Conservation (phyloP, 768 basidiomycete genomes). For the Boletus tomentosulus region DNA sequence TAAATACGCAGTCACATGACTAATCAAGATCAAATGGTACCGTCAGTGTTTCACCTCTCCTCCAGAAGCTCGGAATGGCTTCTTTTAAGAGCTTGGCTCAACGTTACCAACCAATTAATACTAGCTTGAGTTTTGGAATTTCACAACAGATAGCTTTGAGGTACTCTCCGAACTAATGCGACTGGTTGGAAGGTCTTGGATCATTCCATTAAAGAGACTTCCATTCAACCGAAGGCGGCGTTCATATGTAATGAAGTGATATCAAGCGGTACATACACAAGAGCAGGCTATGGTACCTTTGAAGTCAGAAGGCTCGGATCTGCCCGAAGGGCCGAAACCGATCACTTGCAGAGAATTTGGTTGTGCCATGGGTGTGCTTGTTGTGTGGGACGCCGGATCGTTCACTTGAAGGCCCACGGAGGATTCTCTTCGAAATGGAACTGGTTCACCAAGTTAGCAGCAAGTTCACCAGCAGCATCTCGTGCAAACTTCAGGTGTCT, state of each 20-base stretch:
- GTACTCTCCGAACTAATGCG: not conserved
- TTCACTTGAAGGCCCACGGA: not conserved
- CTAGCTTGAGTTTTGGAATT: not conserved
- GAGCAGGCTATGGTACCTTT: not conserved
- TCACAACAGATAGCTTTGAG: constrained; percentile 1
- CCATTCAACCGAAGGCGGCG: constrained; percentile 18
- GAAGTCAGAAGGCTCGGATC: constrained; percentile 1
- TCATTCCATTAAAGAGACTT: constrained; percentile 7
- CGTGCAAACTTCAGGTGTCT: not conserved
- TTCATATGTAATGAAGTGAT: constrained; percentile 13
- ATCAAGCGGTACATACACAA: not conserved
- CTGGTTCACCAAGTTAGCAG: not conserved
- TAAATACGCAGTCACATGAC: not conserved
- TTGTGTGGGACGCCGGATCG: not conserved
- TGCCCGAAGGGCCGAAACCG: not conserved
- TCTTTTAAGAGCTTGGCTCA: not conserved
- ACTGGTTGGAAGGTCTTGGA: not conserved
- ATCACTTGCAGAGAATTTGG: not conserved
- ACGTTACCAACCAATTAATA: not conserved
- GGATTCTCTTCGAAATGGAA: not conserved
- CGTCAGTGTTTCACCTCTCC: too few species aligned
- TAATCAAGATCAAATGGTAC: too few species aligned
- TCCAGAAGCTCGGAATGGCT: too few species aligned
- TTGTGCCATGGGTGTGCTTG: not conserved
- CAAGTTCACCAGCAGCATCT: not conserved